Evolutionary conservation across 1,284 basidiomycete genomes (phyloP), one percentile per base, ranked within the genome.

Genomic region (Papiliotrema flavescens): DNA sequence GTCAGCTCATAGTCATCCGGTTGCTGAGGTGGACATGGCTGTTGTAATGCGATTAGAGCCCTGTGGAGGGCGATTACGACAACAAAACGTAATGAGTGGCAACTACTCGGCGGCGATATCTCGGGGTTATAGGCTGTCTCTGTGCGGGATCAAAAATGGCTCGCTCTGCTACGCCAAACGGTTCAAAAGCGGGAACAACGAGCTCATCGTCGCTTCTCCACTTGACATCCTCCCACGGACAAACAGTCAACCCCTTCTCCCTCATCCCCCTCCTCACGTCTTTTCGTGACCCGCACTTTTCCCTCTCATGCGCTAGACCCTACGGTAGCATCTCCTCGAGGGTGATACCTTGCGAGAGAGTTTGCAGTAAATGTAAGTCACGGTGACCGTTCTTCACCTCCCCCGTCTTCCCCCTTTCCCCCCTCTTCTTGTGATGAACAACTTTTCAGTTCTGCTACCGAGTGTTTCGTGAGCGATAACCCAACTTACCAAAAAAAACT

Each of bases 391-490:
- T 45, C 34, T 44, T n/a, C 54, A 28, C 49, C 28, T 46, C 51
- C 48, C n/a, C 17, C 36, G 42, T 51, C 22, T 41, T 24, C 37
- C 6, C 23, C 44, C 17, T 37, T 35, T 40, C 32, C 40, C n/a
- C 49, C 55, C 49, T 19, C 50, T 41, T 55, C 49, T 50, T 57
- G 53, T 71, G 70, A 73, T 73, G 73, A 67, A 62, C 60, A 54
- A 37, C 57, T 59, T 55, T 65, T 75, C 73, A 75, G 73, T 75
- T 75, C 73, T 75, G 73, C 73, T 75, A 68, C 73, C 73, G 73
- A 75, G 66, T 65, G 62, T 53, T 63, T 71, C 28, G 62, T 75
- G 71, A 75, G 73, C 65, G 73, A 75, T 66, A 75, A 63, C 46
- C 55, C 40, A 59, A 61, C 54, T 61, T 71, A 71, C 69, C 71